These are phyloP conservation scores for Hortaea werneckii DNA, from an alignment of 2,329 filamentous ascomycete genomes.

Conservation along the genomic window DNA sequence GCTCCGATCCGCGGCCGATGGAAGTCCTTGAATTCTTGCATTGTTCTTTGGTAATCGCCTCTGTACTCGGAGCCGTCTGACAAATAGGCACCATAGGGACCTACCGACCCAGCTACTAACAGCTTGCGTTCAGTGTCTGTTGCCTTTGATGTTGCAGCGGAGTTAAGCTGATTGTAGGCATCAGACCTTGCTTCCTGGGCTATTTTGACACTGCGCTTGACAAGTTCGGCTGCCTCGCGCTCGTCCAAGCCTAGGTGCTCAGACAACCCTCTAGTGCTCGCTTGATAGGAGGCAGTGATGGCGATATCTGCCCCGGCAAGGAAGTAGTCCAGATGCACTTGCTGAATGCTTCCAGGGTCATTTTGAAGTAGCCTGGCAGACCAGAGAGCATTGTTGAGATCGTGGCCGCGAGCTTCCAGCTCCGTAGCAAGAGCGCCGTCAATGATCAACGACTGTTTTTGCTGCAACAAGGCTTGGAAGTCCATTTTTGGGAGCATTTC, in stretches of 20 bases:
- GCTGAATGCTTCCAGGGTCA: conserved; percentile 31
- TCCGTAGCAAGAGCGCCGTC: conserved; percentile 41
- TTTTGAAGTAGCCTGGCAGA: conserved; percentile 33
- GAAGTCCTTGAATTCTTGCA: conserved; percentile 29
- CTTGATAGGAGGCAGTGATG: conserved; percentile 40
- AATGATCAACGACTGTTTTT: conserved; percentile 27
- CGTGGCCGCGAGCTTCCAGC: conserved; percentile 33
- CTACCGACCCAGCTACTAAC: conserved; percentile 37
- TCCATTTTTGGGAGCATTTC: conserved; percentile 15
- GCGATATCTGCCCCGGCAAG: conserved; percentile 36
- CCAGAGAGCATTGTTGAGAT: conserved; percentile 36
- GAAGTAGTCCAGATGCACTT: conserved; percentile 37
- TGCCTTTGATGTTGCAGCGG: neutral
- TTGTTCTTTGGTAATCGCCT: conserved; percentile 29
- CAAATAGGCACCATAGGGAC: conserved; percentile 39
- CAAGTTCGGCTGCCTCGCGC: conserved; percentile 25
- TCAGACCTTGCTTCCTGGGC: conserved; percentile 30
- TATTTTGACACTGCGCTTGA: conserved; percentile 32
- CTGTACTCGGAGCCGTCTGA: conserved; percentile 38
- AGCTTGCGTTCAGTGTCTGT: conserved; percentile 9
- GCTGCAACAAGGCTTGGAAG: conserved; percentile 14
- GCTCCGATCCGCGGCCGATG: conserved; percentile 34
- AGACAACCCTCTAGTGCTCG: conserved; percentile 31
- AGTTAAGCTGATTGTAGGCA: conserved; percentile 10
- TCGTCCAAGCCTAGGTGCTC: conserved; percentile 28